Evolutionary conservation across 441 rosid genomes (phyloP).

Genomic region (Syzygium malaccense): DNA sequence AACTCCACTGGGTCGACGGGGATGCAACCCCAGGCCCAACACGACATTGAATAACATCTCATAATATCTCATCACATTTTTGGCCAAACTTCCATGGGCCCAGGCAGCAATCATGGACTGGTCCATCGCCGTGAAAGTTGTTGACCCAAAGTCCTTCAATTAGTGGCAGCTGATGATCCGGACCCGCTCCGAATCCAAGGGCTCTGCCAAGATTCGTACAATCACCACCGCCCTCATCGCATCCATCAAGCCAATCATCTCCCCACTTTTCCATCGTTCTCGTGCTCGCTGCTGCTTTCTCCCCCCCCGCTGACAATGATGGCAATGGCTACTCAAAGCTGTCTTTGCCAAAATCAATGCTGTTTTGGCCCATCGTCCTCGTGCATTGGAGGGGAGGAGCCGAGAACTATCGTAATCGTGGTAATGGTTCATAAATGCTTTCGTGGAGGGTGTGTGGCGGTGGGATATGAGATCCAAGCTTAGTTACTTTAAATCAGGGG

Average conservation of each 20-base stretch:
- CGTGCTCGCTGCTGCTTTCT: not conserved
- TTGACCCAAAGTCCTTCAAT: not conserved
- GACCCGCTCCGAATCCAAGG: not conserved
- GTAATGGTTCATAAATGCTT: not conserved
- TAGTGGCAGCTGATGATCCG: not conserved
- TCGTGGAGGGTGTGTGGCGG: not conserved
- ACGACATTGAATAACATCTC: not conserved
- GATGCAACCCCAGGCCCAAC: slow-evolving; percentile 2
- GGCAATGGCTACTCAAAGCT: not conserved
- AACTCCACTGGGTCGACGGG: not conserved
- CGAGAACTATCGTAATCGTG: not conserved
- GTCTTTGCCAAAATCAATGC: not conserved
- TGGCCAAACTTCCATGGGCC: not conserved
- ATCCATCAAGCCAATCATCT: not conserved
- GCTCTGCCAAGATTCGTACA: no score
- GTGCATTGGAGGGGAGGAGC: not conserved
- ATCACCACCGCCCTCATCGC: not conserved
- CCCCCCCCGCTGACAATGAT: not conserved
- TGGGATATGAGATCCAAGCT: not conserved
- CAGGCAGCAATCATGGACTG: not conserved
- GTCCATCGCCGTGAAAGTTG: not conserved
- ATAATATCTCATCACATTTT: not conserved
- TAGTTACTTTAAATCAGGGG: not conserved
- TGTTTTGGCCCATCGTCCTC: not conserved
- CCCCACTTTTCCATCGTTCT: not conserved